These are phyloP conservation scores for Athelia psychrophila DNA, from an alignment of 1,284 basidiomycete genomes.

Conservation along the genomic window DNA sequence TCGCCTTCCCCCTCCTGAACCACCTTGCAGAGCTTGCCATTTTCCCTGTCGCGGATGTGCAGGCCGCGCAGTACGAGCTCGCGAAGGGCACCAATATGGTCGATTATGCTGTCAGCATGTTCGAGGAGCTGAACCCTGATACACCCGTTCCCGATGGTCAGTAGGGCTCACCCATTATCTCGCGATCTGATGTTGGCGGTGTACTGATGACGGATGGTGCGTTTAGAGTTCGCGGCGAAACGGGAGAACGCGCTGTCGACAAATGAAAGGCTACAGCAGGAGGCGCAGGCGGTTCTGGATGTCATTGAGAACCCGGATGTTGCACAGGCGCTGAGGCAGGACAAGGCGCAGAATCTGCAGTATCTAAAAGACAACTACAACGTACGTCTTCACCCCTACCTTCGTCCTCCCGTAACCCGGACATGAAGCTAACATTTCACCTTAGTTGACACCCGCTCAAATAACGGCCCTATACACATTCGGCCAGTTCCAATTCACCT, in stretches of 20 bases:
- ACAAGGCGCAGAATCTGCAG: constrained; percentile 95
- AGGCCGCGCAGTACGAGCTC: constrained; percentile 92
- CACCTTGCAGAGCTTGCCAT: constrained; percentile 77
- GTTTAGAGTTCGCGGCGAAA: constrained; percentile 77
- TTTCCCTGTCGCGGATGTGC: constrained; percentile 76
- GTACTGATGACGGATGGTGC: not conserved
- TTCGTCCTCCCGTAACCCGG: not conserved
- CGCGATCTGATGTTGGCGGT: not conserved
- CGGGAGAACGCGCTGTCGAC: constrained; percentile 80
- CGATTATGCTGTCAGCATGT: constrained; percentile 82
- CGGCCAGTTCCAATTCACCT: constrained; percentile 97
- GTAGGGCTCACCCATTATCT: constrained; percentile 15
- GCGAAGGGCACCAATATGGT: constrained; percentile 97
- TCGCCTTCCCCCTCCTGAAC: constrained; percentile 88
- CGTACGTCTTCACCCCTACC: constrained; percentile 43
- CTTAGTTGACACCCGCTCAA: constrained; percentile 88
- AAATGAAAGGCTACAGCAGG: constrained; percentile 81
- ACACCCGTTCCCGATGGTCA: constrained; percentile 65
- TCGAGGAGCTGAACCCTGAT: constrained; percentile 74
- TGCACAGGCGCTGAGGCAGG: constrained; percentile 85
- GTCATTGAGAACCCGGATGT: constrained; percentile 98
- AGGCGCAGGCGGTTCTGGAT: constrained; percentile 90
- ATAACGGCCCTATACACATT: constrained; percentile 97
- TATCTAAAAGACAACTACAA: constrained; percentile 94
- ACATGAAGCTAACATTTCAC: not conserved